Evolutionary conservation across 2,329 filamentous ascomycete genomes (phyloP), one percentile per base, ranked within the genome.

Genomic region (Verruconis gallopava): DNA sequence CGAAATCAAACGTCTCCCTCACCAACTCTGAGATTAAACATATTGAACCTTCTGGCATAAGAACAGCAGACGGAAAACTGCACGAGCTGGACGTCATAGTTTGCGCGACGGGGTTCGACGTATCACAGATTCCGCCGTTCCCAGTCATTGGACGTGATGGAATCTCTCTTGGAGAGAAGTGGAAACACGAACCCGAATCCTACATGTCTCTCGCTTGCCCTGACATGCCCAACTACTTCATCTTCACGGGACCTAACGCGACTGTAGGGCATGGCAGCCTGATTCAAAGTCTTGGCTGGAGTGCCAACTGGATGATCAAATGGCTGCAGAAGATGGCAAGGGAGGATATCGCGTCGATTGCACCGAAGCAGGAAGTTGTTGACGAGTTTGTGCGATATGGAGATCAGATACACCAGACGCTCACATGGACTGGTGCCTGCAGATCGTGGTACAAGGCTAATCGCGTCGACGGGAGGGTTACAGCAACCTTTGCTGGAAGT

Each of bases 31-130:
- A 22, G 15, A 47, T 47, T 19, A 30, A 32, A 15, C 36, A 38
- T 30, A 42, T 48, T 19, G 15, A 14, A 25, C 15, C 5, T 3
- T 41, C 22, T 4, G 45, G 42, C 33, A 43, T 48, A 35, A 14
- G 20, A 2, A 47, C 42, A 5, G 14, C 22, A 38, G 43, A 47
- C 28, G 45, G 43, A 3, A 38, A 25, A n/a, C 36, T 38, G 12
- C 39, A 42, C 32, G 34, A 4, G 4, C 18, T 44, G 34, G 46
- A 48, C 42, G 42, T 36, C 6, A 59, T 67, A n/a, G 50, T 66
- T 13, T 66, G 63, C 44, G 64, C 64, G 0, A 67, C 64, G 1
- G 64, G 64, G 15, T 67, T 67, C 49, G 62, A 67, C 42, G 61
- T 65, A 12, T 59, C 59, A 2, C 67, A 63, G 48, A 49, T 50